Percentiles rank a stretch among this genome's conserved stretches.
Conservation (phyloP, 1,139 yeast genomes). For the Kurtzmaniella quercitrusa region DNA sequence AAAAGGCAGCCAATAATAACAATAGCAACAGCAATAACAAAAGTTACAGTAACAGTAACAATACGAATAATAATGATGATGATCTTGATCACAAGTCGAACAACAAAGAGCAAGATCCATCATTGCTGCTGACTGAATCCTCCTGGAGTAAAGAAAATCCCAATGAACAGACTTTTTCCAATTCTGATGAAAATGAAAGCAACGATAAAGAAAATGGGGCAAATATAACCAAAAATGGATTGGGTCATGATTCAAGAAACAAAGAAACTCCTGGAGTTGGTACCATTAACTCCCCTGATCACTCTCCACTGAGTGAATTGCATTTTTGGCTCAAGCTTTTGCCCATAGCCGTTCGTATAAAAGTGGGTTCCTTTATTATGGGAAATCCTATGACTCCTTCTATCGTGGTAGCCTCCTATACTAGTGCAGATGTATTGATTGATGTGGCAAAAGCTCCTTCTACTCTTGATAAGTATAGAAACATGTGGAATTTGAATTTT, state of each 20-base stretch:
- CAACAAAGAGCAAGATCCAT: neutral
- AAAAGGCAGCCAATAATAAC: neutral
- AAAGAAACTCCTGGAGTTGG: neutral
- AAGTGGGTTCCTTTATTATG: slow-evolving; percentile 67
- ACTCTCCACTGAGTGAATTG: slow-evolving; percentile 4
- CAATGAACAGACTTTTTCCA: slow-evolving; percentile 13
- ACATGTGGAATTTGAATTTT: slow-evolving; percentile 38
- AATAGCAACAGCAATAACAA: too few species aligned
- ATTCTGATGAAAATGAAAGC: slow-evolving; percentile 7
- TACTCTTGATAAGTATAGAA: slow-evolving; percentile 52
- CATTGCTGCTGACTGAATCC: neutral
- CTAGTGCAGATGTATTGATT: slow-evolving; percentile 50
- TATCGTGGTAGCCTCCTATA: slow-evolving; percentile 58
- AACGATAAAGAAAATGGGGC: slow-evolving; percentile 5
- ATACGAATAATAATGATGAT: too few species aligned
- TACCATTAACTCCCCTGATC: neutral
- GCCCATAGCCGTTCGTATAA: slow-evolving; percentile 57
- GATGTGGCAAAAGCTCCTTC: slow-evolving; percentile 54
- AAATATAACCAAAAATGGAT: neutral
- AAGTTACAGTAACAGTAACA: too few species aligned
- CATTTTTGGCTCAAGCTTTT: slow-evolving; percentile 36
- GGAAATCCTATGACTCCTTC: slow-evolving; percentile 82
- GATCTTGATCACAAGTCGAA: too few species aligned
- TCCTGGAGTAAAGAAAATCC: neutral
- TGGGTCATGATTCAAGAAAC: neutral